Evolutionary conservation across 768 basidiomycete species (phyloP).

Genomic region (Arthromyces matolae): DNA sequence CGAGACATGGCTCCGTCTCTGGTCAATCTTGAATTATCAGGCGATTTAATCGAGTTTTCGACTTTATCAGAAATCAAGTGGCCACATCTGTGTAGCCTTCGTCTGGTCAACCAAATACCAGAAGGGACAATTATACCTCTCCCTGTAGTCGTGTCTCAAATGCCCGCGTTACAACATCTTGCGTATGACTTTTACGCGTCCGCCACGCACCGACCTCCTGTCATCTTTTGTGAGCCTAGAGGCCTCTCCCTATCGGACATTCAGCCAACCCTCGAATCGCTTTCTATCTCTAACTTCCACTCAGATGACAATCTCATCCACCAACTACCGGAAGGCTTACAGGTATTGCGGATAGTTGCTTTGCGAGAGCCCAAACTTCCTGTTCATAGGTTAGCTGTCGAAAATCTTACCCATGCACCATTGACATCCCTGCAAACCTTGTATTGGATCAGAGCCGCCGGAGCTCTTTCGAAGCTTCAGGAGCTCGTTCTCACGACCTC

Average conservation of each 20-base stretch:
- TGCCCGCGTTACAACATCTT: neutral
- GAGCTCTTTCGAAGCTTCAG: neutral
- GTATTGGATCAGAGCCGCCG: neutral
- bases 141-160: neutral
- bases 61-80: neutral
- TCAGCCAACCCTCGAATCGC: neutral
- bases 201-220: neutral
- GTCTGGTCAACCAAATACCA: neutral
- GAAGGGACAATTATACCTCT: neutral
- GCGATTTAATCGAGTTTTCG: neutral
- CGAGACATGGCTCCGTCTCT: neutral
- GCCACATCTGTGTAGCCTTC: neutral
- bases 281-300: neutral
- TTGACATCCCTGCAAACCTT: neutral
- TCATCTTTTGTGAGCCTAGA: neutral
- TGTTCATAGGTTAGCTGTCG: neutral
- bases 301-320: neutral
- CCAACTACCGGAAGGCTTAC: neutral
- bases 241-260: neutral
- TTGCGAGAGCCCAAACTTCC: too few species aligned
- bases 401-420: neutral
- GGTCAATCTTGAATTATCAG: neutral
- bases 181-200: neutral
- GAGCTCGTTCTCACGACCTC: neutral
- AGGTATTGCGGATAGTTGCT: neutral